phyloP scores from a whole-genome alignment of 208 protist genomes.

The Novymonas esmeraldas region DNA sequence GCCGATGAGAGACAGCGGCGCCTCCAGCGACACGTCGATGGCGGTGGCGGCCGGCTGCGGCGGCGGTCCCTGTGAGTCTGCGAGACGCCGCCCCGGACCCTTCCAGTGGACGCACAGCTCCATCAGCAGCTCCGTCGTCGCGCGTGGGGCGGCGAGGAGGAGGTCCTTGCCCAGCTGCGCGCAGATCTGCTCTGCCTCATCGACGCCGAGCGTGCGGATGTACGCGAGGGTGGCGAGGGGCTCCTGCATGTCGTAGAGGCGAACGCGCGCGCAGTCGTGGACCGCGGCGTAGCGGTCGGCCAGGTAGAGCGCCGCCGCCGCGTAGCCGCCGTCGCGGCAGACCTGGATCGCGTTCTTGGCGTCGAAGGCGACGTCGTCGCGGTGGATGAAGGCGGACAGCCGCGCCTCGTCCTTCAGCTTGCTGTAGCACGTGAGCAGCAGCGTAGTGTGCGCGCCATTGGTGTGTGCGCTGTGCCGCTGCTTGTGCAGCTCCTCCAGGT shows the following conservation, averaged over 20 bases:
- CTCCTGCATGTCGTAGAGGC: conserved; percentile 77
- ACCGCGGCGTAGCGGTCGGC: conserved; percentile 81
- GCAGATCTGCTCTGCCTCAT: conserved; percentile 83
- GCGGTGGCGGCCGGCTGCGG: neutral
- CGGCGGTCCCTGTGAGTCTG: neutral
- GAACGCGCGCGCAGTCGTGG: conserved; percentile 89
- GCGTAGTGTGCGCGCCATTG: conserved; percentile 95
- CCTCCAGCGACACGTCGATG: no score
- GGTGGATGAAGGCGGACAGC: conserved; percentile 92
- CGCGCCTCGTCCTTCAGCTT: conserved; percentile 93
- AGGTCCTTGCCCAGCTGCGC: conserved; percentile 89
- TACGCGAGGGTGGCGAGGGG: conserved; percentile 62
- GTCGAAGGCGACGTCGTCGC: conserved; percentile 91
- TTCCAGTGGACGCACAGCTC: conserved; percentile 78
- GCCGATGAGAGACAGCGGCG: no score
- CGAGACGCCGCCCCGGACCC: conserved; percentile 42
- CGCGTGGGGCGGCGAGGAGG: conserved; percentile 37
- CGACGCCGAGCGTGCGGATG: conserved; percentile 76
- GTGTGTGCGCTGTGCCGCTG: conserved; percentile 54
- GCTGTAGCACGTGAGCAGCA: conserved; percentile 97
- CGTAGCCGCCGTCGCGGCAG: conserved; percentile 91
- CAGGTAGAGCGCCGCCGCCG: conserved; percentile 87
- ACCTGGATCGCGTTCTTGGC: conserved; percentile 95
- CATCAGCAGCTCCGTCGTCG: conserved; percentile 63
- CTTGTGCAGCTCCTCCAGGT: conserved; percentile 91